A percentile compares a stretch with the other conserved stretches of the same genome.
Conservation (phyloP, 495 filamentous ascomycete genomes). For the Aspergillus taichungensis region DNA sequence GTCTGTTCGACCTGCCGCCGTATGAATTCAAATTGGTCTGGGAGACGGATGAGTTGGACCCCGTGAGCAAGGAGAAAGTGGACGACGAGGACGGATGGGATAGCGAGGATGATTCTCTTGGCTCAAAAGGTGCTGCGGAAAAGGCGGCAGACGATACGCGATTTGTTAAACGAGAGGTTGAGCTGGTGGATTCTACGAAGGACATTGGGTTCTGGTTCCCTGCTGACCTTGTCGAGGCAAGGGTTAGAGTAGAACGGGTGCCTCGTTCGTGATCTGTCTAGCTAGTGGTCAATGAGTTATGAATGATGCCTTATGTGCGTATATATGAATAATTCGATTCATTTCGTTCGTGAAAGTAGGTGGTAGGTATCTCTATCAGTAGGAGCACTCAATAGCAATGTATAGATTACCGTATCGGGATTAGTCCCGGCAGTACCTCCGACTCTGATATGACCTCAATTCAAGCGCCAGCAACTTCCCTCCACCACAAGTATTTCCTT, state of each 20-base stretch:
- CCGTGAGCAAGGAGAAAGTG: slow-evolving; percentile 45
- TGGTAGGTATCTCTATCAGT: no score
- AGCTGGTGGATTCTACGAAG: slow-evolving; percentile 71
- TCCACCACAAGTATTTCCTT: background rate
- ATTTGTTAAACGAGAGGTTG: slow-evolving; percentile 67
- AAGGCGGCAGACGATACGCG: slow-evolving; percentile 12
- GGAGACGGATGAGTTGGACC: slow-evolving; percentile 82
- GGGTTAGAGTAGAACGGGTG: slow-evolving; percentile 53
- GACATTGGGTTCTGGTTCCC: slow-evolving; percentile 79
- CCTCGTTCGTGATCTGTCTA: background rate
- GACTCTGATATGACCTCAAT: background rate
- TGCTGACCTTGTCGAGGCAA: slow-evolving; percentile 47
- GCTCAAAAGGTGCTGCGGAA: background rate
- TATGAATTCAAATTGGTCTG: slow-evolving; percentile 58
- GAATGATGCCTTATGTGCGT: background rate
- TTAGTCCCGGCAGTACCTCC: slow-evolving; percentile 2
- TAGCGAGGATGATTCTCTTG: slow-evolving; percentile 43
- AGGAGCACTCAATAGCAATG: no score
- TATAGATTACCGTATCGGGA: slow-evolving; percentile 2
- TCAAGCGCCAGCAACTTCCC: background rate
- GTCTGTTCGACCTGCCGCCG: slow-evolving; percentile 56
- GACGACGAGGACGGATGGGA: slow-evolving; percentile 53
- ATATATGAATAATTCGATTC: no score
- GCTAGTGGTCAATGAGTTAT: background rate
- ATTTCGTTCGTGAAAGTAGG: no score